Evolutionary conservation across 176 grass and related monocot genomes (phyloP), one percentile per base, ranked within the genome.

Genomic region (Carex cristatella): DNA sequence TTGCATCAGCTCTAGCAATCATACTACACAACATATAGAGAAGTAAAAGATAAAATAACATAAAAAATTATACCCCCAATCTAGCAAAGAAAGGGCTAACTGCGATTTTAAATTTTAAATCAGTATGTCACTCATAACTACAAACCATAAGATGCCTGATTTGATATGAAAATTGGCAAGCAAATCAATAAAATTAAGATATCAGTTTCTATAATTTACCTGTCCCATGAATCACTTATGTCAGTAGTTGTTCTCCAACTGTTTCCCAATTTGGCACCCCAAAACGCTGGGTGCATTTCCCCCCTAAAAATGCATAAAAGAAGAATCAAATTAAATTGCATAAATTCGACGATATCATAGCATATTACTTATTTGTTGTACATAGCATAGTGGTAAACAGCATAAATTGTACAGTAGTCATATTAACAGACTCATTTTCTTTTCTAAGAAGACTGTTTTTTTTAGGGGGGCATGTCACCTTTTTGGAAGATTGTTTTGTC

Each of bases 231-330:
- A 87, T 99, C 96, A 33, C 62, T 48, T 54, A 99, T 99, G 85
- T 94, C 93, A 83, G 91, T 79, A 64, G 96, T 94, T 15, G 91
- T 99, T 82, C 96, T 89, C 93, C 93, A 94, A 83, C 96, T 94
- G 87, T 99, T 99, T 65, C 96, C 96, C 48, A 92, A 86, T 16
- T 87, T 69, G 12, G 87, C 78, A 30, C 93, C 93, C 93, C 96
- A 99, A 49, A 35, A 42, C 7, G 93, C 93, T 16, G 96, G 96
- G 85, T 95, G 96, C 96, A 99, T 94, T 78, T 99, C 93, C 4
- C 96, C 96, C 96, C 96, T 99, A 86, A 65, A 69, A 48, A 42
- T 23, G 13, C 33, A 44, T 68, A 31, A 63, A 14, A 5, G 63
- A 61, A 54, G 4, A 67, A 51, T 35, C 48, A 3, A 69, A 31